Evolutionary conservation across 176 grass and related monocot genomes (phyloP).

Genomic region (Pharus latifolius): DNA sequence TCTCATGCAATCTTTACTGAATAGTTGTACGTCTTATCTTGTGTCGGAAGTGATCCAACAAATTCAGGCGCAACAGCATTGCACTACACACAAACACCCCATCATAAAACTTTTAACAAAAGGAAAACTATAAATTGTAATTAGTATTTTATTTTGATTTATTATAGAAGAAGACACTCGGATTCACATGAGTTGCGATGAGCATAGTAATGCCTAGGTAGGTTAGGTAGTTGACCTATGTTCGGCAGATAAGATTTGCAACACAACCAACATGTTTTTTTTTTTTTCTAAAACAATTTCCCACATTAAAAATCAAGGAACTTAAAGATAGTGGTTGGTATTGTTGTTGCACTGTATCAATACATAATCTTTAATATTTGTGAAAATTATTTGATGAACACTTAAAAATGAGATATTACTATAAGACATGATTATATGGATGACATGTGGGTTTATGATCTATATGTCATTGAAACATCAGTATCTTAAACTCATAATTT

Average conservation of each 20-base stretch:
- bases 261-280: background rate
- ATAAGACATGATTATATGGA: too few species aligned
- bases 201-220: background rate
- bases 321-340: too few species aligned
- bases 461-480: too few species aligned
- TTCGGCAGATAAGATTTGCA: background rate
- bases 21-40: background rate
- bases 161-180: background rate
- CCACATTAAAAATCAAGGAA: background rate
- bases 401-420: too few species aligned
- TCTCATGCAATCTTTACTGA: background rate
- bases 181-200: background rate
- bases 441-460: too few species aligned
- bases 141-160: background rate
- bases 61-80: background rate
- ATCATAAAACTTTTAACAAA: background rate
- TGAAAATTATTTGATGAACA: too few species aligned
- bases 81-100: background rate
- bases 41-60: background rate
- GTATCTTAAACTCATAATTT: too few species aligned
- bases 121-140: background rate
- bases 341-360: too few species aligned
- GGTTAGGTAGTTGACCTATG: constrained; percentile 1
- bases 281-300: background rate
- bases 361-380: too few species aligned